Base-by-base conservation (phyloP, 2,329 filamentous ascomycete genomes). In the Penicillium hesseltinei region DNA sequence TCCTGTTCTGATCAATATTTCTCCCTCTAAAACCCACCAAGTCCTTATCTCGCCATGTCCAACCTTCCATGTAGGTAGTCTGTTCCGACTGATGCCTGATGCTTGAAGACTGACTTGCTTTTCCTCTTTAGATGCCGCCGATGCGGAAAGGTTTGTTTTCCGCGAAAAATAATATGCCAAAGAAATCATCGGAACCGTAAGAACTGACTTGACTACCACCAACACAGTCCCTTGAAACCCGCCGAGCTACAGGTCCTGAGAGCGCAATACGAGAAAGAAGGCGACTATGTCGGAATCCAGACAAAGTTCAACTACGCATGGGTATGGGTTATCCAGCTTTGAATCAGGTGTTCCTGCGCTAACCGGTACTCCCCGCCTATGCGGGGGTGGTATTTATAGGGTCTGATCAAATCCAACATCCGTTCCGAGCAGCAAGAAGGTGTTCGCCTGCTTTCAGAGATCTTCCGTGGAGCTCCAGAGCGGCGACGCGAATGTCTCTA, bases 231-330 rank as follows among this genome's bases (percentile, higher is more conserved):
- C 66, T 84, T 99, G 62, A 95, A 94, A 78, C 86, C 91, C 56
- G 89, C 91, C 50, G 94, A 99, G 78, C 88, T 99, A 59, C 88
- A 92, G 75, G 94, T 97, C 62, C 84, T 99, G 53, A 90, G 93
- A 64, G 83, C 90, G 59, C 94, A 99, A 76, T 99, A 94, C 75
- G 93, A 97, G 74, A 96, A 96, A 74, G 94, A 99, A 79, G 94
- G 93, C 66, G 91, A 96, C 70, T 95, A 96, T 81, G 93, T 96
- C 60, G 92, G 93, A 59, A 85, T 99, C 40, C 94, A 99, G 77
- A 99, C 94, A 61, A 97, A 97, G 75, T 99, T 99, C 85, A 99
- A 99, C 86, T 97, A 93, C 76, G 93, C 94, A 73, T 99, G 94
- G 94, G 92, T 96, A 85, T 56, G 81, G 66, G 36, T 36, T 13